Evolutionary conservation across 108 stramenopile genomes (phyloP).

Genomic region (Cyclotella cryptica): DNA sequence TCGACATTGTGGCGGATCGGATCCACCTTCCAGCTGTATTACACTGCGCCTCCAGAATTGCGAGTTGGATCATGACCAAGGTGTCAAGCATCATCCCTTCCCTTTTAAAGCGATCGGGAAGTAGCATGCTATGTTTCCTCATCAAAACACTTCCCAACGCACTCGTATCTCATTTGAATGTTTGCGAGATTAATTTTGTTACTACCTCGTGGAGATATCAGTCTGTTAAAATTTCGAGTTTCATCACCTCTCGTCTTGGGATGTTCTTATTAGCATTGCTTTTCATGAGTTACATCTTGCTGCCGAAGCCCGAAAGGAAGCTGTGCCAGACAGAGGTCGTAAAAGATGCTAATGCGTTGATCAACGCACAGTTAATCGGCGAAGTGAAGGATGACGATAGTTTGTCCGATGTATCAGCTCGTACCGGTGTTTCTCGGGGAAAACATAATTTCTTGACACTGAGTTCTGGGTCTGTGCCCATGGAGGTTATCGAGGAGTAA

Average conservation of each 20-base stretch:
- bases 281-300: slow-evolving; percentile 34
- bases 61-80: neutral
- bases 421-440: neutral
- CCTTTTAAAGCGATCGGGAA: neutral
- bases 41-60: neutral
- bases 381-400: neutral
- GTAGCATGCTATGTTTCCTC: neutral
- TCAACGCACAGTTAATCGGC: neutral
- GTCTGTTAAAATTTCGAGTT: slow-evolving; percentile 25
- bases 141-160: neutral
- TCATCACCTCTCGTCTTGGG: slow-evolving; percentile 32
- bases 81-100: slow-evolving; percentile 8
- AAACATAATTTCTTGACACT: neutral
- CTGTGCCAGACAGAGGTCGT: neutral
- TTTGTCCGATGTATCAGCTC: neutral
- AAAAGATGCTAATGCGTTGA: neutral
- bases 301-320: slow-evolving; percentile 37
- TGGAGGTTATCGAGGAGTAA: slow-evolving; percentile 26
- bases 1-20: neutral
- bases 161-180: slow-evolving; percentile 1
- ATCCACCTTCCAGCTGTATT: slow-evolving; percentile 2
- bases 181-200: slow-evolving; percentile 3
- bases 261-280: slow-evolving; percentile 39
- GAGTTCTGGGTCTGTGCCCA: slow-evolving; percentile 4
- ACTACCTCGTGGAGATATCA: slow-evolving; percentile 16